Evolutionary conservation across 495 filamentous ascomycete genomes (phyloP), one percentile per base, ranked within the genome.

Genomic region (Aspergillus saccharolyticus): DNA sequence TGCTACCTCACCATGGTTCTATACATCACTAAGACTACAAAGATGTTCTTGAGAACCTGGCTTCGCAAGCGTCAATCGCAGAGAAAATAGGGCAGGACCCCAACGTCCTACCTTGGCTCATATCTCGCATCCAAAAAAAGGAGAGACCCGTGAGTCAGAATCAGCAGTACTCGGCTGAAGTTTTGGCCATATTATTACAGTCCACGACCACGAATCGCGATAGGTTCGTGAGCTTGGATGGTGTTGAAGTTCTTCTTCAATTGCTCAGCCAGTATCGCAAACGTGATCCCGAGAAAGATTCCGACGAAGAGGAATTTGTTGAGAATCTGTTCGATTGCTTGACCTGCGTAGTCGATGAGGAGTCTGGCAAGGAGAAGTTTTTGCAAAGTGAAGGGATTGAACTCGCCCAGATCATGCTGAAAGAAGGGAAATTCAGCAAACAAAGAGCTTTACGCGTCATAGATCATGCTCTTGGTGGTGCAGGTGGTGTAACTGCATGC

Each of bases 161-260:
- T 70, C 96, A 92, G 67, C 94, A 96, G 68, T 99, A 97, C 64
- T 82, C 91, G 0, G 90, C 94, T 9, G 94, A 99, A 71, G 80
- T 97, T 15, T 75, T 99, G 16, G 89, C 93, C 3, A 96, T 99
- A 53, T 72, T 99, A 0, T 70, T 89, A 15, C 89, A 91, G 65
- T 86, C 87, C 7, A 87, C 86, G 15, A 48, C 76, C 0, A 67
- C 78, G 16, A 93, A 89, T 66, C 78, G 89, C 30, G 73, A 74
- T 42, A 78, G 79, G 46, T 72, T 96, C n/a, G 78, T 80, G 49
- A 69, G 72, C 10, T 66, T 89, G 2, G 84, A 96, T 55, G 89
- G 88, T 18, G 77, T 91, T 6, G 95, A 99, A 61, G 67, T 79
- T 15, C 74, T 97, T 61, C 81, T 97, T 15, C 91, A 95, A 65